phyloP scores from a whole-genome alignment of 2,329 filamentous ascomycete species.

The Penicillium italicum region DNA sequence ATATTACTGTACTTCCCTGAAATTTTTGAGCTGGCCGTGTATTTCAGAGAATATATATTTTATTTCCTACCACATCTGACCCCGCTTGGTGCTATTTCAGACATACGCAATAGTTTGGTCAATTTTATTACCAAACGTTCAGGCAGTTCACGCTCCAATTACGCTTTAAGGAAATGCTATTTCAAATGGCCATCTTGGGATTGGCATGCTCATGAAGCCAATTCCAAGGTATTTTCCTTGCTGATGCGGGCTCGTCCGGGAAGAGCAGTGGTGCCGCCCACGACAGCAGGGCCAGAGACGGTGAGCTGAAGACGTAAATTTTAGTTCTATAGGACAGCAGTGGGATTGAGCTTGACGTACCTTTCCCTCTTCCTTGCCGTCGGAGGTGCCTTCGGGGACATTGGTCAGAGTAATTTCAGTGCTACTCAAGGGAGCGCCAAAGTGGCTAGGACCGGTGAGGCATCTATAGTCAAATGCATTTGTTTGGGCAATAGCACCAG shows the following conservation, averaged over 20 bases:
- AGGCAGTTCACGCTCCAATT: neutral
- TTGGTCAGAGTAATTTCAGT: constrained; percentile 69
- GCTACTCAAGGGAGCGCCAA: constrained; percentile 75
- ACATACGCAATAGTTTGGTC: neutral
- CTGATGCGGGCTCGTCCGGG: constrained; percentile 63
- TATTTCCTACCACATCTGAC: constrained; percentile 3
- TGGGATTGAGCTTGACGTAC: constrained; percentile 44
- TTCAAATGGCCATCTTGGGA: neutral
- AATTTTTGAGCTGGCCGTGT: constrained; percentile 19
- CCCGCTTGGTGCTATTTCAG: neutral
- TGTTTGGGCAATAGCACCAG: constrained; percentile 83
- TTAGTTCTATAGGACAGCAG: neutral
- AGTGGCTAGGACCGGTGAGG: constrained; percentile 56
- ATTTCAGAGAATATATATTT: constrained; percentile 17
- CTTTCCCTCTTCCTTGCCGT: constrained; percentile 55
- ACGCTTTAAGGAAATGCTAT: neutral
- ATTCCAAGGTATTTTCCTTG: constrained; percentile 69
- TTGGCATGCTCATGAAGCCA: constrained; percentile 17
- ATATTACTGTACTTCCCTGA: constrained; percentile 21
- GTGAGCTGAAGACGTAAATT: constrained; percentile 54
- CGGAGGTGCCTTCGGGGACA: constrained; percentile 31
- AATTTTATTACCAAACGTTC: neutral
- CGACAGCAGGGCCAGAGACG: constrained; percentile 69
- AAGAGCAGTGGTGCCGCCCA: constrained; percentile 61
- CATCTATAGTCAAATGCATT: constrained; percentile 80